Evolutionary conservation across 768 basidiomycete genomes (phyloP).

Genomic region (Thelephora ganbajun): DNA sequence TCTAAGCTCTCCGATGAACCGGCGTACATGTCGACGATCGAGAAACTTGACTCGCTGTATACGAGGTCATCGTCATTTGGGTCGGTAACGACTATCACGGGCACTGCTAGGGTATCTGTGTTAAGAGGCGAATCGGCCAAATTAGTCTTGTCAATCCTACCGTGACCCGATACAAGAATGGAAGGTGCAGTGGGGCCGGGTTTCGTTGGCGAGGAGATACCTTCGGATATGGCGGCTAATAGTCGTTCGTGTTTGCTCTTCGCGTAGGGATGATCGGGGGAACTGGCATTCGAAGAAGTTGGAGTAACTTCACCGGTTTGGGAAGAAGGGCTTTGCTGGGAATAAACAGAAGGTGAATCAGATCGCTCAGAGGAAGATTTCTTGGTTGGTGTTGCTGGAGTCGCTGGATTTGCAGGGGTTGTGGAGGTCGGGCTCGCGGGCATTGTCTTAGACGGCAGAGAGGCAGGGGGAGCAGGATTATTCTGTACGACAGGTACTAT

Average conservation of each 20-base stretch:
- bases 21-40: not conserved
- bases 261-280: not conserved
- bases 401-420: no score
- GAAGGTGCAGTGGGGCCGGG: not conserved
- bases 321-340: not conserved
- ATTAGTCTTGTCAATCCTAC: not conserved
- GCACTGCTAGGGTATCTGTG: not conserved
- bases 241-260: not conserved
- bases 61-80: not conserved
- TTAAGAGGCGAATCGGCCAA: not conserved
- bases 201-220: not conserved
- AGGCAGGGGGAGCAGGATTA: no score
- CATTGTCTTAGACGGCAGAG: no score
- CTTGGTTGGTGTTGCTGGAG: no score
- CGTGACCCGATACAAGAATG: not conserved
- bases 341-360: not conserved
- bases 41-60: not conserved
- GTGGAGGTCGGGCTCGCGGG: no score
- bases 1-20: not conserved
- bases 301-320: not conserved
- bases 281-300: not conserved
- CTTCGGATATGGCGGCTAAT: not conserved
- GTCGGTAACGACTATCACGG: not conserved
- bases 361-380: no score
- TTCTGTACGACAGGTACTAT: no score